Conservation (phyloP, 208 protist genomes). For the Crithidia sp. region DNA sequence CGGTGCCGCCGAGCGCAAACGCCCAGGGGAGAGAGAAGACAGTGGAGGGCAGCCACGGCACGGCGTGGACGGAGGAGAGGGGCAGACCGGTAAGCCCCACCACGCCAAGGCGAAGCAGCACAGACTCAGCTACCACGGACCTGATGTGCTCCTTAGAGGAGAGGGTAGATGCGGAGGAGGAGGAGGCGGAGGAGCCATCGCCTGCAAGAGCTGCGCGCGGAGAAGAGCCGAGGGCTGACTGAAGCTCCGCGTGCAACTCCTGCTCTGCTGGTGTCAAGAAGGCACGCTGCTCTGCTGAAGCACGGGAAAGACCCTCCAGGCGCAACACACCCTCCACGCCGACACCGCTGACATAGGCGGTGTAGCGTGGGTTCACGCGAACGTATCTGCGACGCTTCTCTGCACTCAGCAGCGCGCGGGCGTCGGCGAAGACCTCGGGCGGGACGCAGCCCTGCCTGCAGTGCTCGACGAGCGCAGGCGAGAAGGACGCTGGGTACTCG, state of each 20-base stretch:
- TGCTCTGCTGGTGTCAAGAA: background rate
- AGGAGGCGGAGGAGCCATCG: background rate
- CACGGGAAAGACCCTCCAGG: background rate
- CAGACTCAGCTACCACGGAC: background rate
- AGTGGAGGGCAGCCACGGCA: conserved; percentile 72
- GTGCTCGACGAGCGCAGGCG: conserved; percentile 50
- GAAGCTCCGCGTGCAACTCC: background rate
- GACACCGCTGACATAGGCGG: conserved; percentile 2
- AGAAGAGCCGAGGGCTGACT: background rate
- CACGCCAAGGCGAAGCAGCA: conserved; percentile 27
- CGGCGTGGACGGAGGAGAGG: conserved; percentile 26
- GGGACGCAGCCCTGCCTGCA: conserved; percentile 51
- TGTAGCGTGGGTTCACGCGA: conserved; percentile 49
- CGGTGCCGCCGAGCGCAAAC: conserved; percentile 30
- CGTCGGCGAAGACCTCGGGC: conserved; percentile 62
- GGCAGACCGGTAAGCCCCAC: conserved; percentile 34
- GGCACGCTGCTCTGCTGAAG: background rate
- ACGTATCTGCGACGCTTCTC: conserved; percentile 50
- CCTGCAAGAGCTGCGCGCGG: background rate
- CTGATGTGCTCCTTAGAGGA: background rate
- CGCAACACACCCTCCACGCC: conserved; percentile 22
- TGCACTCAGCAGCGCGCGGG: conserved; percentile 15
- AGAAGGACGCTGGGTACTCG: conserved; percentile 60
- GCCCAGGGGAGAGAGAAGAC: conserved; percentile 51
- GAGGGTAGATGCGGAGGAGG: background rate